Evolutionary conservation across 192 early-diverging fungal genomes (phyloP).

Genomic region (Phlyctochytrium bullatum): DNA sequence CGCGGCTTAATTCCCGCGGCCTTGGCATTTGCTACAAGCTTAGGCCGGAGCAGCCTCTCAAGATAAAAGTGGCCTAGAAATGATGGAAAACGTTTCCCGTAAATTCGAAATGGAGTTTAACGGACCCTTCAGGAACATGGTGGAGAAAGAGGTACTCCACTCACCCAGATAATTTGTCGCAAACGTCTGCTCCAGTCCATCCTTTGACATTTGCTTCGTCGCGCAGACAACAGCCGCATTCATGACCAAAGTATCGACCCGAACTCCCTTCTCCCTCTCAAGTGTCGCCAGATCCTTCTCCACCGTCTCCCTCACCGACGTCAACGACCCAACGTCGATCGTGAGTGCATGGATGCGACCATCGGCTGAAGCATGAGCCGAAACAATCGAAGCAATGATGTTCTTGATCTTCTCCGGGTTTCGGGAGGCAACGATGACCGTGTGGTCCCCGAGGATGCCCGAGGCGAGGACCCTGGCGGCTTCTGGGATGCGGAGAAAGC

Average conservation of each 20-base stretch:
- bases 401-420: neutral
- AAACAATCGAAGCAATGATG: neutral
- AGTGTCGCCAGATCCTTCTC: neutral
- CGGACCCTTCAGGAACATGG: neutral
- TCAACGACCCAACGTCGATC: neutral
- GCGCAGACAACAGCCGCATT: neutral
- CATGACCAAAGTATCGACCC: neutral
- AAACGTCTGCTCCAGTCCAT: neutral
- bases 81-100: too few species aligned
- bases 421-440: neutral
- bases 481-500: too few species aligned
- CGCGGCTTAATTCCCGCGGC: neutral
- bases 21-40: neutral
- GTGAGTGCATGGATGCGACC: neutral
- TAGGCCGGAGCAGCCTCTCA: neutral
- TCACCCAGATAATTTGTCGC: neutral
- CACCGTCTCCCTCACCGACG: neutral
- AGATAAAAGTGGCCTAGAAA: neutral
- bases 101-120: neutral
- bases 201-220: neutral
- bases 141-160: too few species aligned
- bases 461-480: neutral
- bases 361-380: neutral
- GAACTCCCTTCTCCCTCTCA: neutral
- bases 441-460: neutral